These are phyloP conservation scores for Salix koriyanagi DNA, from an alignment of 345 rosid genomes.

Conservation along the genomic window DNA sequence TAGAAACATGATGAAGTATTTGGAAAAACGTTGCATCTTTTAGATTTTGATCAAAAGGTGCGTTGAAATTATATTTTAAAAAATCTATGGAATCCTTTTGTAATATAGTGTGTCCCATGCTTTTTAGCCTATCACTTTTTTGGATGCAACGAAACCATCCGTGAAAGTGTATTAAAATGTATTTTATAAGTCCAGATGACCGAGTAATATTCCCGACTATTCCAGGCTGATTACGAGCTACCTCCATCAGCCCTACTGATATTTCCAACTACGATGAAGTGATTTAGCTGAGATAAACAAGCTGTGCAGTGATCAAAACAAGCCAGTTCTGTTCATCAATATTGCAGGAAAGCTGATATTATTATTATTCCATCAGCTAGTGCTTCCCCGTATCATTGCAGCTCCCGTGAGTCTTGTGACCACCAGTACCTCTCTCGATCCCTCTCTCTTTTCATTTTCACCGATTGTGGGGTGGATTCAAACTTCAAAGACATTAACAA, in stretches of 20 bases:
- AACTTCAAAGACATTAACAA: conserved; percentile 23
- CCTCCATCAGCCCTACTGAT: background rate
- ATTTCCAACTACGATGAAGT: background rate
- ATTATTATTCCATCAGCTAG: background rate
- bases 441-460: conserved; percentile 5
- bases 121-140: background rate
- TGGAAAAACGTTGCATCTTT: background rate
- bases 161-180: no score
- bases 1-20: background rate
- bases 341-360: background rate
- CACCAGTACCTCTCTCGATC: background rate
- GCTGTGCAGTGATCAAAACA: background rate
- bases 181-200: no score
- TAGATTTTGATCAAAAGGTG: background rate
- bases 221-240: no score
- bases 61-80: background rate
- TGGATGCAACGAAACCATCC: no score
- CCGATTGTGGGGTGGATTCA: conserved; percentile 26
- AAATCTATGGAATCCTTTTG: background rate
- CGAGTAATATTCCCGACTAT: no score
- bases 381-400: background rate
- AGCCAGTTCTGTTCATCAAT: background rate
- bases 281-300: background rate
- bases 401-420: conserved; percentile 8
- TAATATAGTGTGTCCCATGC: background rate